Evolutionary conservation across 2,329 filamentous ascomycete genomes (phyloP).

Genomic region (Claviceps cyperi): DNA sequence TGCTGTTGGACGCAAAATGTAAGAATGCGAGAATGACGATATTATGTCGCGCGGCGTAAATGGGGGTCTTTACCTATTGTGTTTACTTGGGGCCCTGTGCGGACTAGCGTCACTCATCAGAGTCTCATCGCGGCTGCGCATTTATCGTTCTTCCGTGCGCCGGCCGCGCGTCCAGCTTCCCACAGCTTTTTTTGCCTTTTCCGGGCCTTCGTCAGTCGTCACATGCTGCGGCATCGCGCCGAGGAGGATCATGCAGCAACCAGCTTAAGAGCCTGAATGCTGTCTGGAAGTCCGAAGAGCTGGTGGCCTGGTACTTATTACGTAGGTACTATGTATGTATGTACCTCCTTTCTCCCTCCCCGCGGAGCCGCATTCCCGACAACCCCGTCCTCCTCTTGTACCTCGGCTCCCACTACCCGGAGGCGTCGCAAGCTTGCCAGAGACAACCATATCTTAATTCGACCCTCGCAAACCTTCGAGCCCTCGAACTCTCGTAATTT

Average conservation of each 20-base stretch:
- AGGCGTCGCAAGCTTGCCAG: neutral
- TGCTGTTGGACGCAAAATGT: neutral
- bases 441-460: neutral
- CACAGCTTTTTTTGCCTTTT: neutral
- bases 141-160: slow-evolving; percentile 6
- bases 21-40: neutral
- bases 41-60: slow-evolving; percentile 1
- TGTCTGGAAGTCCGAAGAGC: neutral
- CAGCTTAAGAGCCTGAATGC: neutral
- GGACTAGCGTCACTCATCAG: slow-evolving; percentile 10
- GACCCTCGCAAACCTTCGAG: neutral
- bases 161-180: neutral
- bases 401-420: slow-evolving; percentile 4
- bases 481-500: neutral
- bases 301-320: neutral
- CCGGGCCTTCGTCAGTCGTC: neutral
- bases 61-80: slow-evolving; percentile 6
- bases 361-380: neutral
- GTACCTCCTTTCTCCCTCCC: neutral
- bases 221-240: slow-evolving; percentile 1
- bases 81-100: slow-evolving; percentile 15
- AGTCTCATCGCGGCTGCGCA: neutral
- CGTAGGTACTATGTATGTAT: too few species aligned
- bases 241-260: neutral
- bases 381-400: neutral